These are phyloP conservation scores for Calendula officinalis DNA, from an alignment of 129 eudicot genomes.

Conservation along the genomic window DNA sequence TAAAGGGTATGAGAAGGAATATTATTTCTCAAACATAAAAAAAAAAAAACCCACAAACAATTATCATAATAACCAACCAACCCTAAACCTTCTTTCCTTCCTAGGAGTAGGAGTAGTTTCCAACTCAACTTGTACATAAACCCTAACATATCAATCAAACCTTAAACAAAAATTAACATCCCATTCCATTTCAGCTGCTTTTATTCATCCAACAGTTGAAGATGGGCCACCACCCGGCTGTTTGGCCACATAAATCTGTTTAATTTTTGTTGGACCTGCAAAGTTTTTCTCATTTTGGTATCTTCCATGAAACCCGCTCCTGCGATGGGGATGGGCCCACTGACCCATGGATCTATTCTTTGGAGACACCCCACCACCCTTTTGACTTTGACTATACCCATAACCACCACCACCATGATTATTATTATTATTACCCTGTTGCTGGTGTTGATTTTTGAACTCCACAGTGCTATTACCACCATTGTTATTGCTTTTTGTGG, in stretches of 20 bases:
- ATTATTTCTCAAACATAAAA: slow-evolving; percentile 40
- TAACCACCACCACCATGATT: slow-evolving; percentile 53
- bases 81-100: not conserved
- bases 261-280: slow-evolving; percentile 58
- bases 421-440: slow-evolving; percentile 47
- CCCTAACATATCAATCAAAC: slow-evolving; percentile 20
- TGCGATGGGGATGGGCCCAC: slow-evolving; percentile 68
- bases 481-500: slow-evolving; percentile 33
- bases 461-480: slow-evolving; percentile 28
- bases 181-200: not conserved
- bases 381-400: slow-evolving; percentile 48
- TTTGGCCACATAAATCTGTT: slow-evolving; percentile 90
- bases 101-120: not conserved
- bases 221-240: slow-evolving; percentile 60
- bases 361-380: slow-evolving; percentile 60
- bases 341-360: slow-evolving; percentile 55
- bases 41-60: not conserved
- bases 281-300: slow-evolving; percentile 58
- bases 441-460: slow-evolving; percentile 44
- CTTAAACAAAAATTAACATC: slow-evolving; percentile 19
- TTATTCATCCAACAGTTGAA: slow-evolving; percentile 34
- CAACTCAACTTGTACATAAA: slow-evolving; percentile 9
- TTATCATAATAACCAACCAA: not conserved
- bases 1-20: slow-evolving; percentile 33
- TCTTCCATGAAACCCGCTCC: slow-evolving; percentile 76